phyloP scores from a whole-genome alignment of 2,329 filamentous ascomycete genomes.

The Boeremia lycopersici region DNA sequence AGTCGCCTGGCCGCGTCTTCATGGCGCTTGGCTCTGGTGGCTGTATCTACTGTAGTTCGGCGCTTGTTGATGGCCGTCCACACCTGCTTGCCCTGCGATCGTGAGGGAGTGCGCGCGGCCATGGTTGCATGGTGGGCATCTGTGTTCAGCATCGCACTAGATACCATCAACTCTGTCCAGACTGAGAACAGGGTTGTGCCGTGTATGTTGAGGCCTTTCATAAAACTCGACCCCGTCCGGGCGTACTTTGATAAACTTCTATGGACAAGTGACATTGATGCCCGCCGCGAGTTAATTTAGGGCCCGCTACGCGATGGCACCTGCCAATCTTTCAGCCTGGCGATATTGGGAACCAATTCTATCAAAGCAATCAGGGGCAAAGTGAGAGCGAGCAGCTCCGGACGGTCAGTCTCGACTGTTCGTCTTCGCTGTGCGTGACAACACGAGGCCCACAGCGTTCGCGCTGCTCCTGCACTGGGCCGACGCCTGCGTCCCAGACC shows the following conservation, averaged over 20 bases:
- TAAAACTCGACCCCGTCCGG: slow-evolving; percentile 14
- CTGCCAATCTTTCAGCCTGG: slow-evolving; percentile 23
- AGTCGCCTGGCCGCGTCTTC: slow-evolving; percentile 10
- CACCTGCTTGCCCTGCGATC: not conserved
- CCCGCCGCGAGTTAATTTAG: slow-evolving; percentile 26
- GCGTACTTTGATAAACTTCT: slow-evolving; percentile 10
- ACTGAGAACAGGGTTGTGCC: slow-evolving; percentile 3
- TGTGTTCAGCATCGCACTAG: slow-evolving; percentile 18
- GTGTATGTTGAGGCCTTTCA: slow-evolving; percentile 11
- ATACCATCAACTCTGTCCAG: slow-evolving; percentile 31
- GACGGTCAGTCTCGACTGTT: not conserved
- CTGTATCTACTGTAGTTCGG: slow-evolving; percentile 27
- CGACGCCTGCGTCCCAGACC: slow-evolving; percentile 18
- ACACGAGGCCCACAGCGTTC: slow-evolving; percentile 3
- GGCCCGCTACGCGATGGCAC: slow-evolving; percentile 20
- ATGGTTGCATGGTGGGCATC: slow-evolving; percentile 13
- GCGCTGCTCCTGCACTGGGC: slow-evolving; percentile 14
- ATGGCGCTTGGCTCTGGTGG: slow-evolving; percentile 27
- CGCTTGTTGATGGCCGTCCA: slow-evolving; percentile 19
- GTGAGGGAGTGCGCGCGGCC: slow-evolving; percentile 5
- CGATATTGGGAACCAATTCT: slow-evolving; percentile 21
- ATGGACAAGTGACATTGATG: slow-evolving; percentile 22
- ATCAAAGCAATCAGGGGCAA: slow-evolving; percentile 11
- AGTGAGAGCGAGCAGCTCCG: not conserved
- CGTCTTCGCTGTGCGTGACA: not conserved